Base-by-base conservation (phyloP, 257 asterid genomes). In the Lithospermum erythrorhizon region DNA sequence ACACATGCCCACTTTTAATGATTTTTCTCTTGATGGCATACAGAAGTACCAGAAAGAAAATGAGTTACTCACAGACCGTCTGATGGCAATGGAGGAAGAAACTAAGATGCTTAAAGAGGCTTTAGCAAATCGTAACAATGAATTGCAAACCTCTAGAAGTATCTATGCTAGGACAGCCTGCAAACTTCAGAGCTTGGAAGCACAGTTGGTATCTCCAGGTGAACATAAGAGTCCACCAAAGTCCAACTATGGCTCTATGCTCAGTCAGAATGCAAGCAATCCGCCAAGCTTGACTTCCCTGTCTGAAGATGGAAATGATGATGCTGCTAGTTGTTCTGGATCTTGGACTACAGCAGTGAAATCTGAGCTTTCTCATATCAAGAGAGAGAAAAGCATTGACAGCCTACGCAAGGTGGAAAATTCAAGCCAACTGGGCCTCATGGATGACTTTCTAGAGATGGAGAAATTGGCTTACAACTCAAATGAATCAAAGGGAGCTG, bases 371-470 rank as follows among this genome's bases (percentile, higher is more conserved):
- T 79, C 88, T 35, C 89, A 78, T 79, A 27, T 72, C 69, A 84
- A 88, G 78, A 88, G 75, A 82, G 96, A 81, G 55, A 86, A 81
- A 74, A 70, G 59, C 65, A 72, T 67, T 3, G 90, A 77, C 51
- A 76, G 85, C 77, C 85, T 85, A 9, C 81, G 62, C 53, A 85
- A 78, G 65, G 75, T 90, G 60, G 90, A 82, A 65, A 80, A 61
- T 71, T 63, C 94, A 30, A 87, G 70, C 66, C 82, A 80, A 61
- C 78, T 72, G 70, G 94, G 78, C 72, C 94, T 93, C 29, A 93
- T 93, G 98, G 98, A 93, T 74, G 98, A 93, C 70, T 93, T 93
- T 73, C 72, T 89, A 76, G 98, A 93, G 80, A 93, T 93, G 97
- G 98, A 93, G 82, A 93, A 89, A 77, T 76, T 93, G 63, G 98